These are phyloP conservation scores for Globisporangium nodosum DNA, from an alignment of 352 stramenopile species.

Conservation along the genomic window DNA sequence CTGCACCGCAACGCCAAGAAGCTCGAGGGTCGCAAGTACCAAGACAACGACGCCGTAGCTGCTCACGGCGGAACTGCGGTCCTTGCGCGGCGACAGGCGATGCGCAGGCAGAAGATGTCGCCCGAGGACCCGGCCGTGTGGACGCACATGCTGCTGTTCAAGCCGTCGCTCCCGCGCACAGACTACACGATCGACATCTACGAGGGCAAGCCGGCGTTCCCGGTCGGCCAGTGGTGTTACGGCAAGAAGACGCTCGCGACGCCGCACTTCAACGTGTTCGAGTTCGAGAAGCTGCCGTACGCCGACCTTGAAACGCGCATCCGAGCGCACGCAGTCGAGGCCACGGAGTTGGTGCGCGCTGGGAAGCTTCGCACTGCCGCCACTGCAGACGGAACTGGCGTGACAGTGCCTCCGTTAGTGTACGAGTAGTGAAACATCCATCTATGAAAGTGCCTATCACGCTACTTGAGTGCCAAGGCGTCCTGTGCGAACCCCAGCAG, in stretches of 20 bases:
- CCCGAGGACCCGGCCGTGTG: conserved; percentile 46
- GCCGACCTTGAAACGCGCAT: conserved; percentile 21
- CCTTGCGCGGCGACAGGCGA: neutral
- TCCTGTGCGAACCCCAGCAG: conserved; percentile 30
- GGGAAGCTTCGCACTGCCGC: neutral
- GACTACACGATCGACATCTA: conserved; percentile 58
- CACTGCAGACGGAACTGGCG: neutral
- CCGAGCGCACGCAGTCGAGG: conserved; percentile 22
- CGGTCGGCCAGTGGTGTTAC: conserved; percentile 51
- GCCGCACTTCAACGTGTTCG: conserved; percentile 24
- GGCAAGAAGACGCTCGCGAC: conserved; percentile 27
- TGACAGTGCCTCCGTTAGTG: neutral
- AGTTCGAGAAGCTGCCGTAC: conserved; percentile 21
- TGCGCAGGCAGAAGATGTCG: conserved; percentile 8
- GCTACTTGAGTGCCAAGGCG: conserved; percentile 12
- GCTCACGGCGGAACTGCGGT: conserved; percentile 22
- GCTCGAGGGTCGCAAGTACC: conserved; percentile 42
- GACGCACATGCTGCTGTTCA: conserved; percentile 65
- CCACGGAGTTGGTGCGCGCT: conserved; percentile 11
- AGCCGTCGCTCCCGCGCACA: conserved; percentile 27
- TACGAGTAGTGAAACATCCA: neutral
- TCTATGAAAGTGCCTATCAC: neutral
- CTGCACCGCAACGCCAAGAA: conserved; percentile 74
- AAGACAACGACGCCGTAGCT: conserved; percentile 34
- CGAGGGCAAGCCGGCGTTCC: conserved; percentile 24